A percentile compares a stretch with the other conserved stretches of the same genome.
Conservation (phyloP, 78 protist genomes). For the Emiliania huxleyi region DNA sequence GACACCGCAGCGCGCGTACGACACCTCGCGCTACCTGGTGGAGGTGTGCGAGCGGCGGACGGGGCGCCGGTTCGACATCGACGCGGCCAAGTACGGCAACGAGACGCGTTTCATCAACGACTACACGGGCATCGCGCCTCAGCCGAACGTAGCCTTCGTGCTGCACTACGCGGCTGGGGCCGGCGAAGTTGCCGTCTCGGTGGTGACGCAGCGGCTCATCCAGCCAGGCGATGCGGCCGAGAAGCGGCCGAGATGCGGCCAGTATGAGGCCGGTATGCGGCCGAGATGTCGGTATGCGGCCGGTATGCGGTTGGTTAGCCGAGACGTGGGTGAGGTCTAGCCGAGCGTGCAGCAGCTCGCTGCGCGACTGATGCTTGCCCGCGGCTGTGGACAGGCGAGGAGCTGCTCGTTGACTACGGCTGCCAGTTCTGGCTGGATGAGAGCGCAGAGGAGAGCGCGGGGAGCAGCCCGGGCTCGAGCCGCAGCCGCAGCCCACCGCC, state of each 20-base stretch:
- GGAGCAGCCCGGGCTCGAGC: too few relatives aligned
- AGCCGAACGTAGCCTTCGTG: not conserved
- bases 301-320: too few relatives aligned
- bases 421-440: not conserved
- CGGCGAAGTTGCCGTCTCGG: not conserved
- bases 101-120: conserved; percentile 34
- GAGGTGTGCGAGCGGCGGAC: not conserved
- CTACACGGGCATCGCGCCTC: not conserved
- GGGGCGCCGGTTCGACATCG: not conserved
- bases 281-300: too few relatives aligned
- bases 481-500: too few relatives aligned
- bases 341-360: too few relatives aligned
- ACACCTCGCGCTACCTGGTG: not conserved
- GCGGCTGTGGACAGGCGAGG: not conserved
- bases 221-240: too few relatives aligned
- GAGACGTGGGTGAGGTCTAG: too few relatives aligned
- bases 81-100: not conserved
- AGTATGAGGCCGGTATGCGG: too few relatives aligned
- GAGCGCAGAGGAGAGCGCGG: too few relatives aligned
- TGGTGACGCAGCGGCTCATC: not conserved
- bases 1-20: not conserved
- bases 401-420: not conserved
- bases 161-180: not conserved
- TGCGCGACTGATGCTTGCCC: too few relatives aligned
- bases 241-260: too few relatives aligned